Base-by-base conservation (phyloP, 1,284 basidiomycete genomes). In the Rhodotorula sp. region DNA sequence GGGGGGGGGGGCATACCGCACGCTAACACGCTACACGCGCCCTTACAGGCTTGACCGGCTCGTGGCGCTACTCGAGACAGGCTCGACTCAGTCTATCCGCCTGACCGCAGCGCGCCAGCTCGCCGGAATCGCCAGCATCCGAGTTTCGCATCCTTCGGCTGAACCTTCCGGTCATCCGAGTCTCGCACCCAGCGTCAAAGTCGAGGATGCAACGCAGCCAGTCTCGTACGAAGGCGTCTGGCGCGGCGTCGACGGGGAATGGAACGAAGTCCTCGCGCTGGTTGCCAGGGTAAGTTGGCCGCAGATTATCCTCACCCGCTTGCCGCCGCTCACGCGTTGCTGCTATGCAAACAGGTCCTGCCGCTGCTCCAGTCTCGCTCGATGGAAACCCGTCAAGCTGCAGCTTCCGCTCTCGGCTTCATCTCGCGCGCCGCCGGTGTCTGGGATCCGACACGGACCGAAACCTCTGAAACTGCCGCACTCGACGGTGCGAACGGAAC, bases 101-200 rank as follows among this genome's bases (percentile, higher is more conserved):
- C 87, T 88, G 72, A 94, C 93, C 24, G 93, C 94, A 6, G 93
- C 93, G 15, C 92, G 91, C 79, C 94, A 96, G 81, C 86, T 96
- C 56, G 94, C 92, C 2, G 91, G 94, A 77, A 85, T 95, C 68
- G 93, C 93, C 4, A 89, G 86, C 29, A 89, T 90, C 80, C 88
- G 87, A 77, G 87, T 93, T 55, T 70, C 75, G 20, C 75, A 78
- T 49, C 77, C 77, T 6, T 75, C 73, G 1, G 54, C 60, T 5
- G 54, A 65, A 30, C 22, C 54, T 22, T 60, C 66, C 54, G 60
- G 64, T 18, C 66, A 65, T 26, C 64, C 59, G 5, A 46, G 57
- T 15, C 53, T 45, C 44, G 37, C 59, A 12, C 8, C 26, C 17
- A 62, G 69, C 20, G 53, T 77, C 69, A 72, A 68, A 74, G 72